A percentile compares a stretch with the other conserved stretches of the same genome.
Evolutionary conservation across 192 early-diverging fungal species (phyloP).

Genomic region (Geosiphon pyriformis): DNA sequence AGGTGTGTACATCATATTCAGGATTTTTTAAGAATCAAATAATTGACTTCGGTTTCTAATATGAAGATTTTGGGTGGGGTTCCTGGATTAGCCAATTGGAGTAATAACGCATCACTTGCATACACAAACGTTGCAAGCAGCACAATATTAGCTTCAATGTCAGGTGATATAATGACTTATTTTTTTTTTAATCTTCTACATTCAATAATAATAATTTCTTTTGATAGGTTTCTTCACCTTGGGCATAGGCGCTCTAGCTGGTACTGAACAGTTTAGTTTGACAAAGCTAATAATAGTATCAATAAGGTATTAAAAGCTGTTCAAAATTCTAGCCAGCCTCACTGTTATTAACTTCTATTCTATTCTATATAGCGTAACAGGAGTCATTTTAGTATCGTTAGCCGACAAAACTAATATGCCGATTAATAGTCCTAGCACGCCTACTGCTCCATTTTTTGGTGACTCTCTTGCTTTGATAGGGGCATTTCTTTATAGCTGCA

Average conservation of each 20-base stretch:
- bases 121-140: slow-evolving; percentile 70
- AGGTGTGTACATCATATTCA: not conserved
- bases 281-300: slow-evolving; percentile 54
- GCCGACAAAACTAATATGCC: slow-evolving; percentile 35
- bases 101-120: slow-evolving; percentile 66
- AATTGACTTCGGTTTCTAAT: not conserved
- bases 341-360: not conserved
- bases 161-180: slow-evolving; percentile 36
- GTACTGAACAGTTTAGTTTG: slow-evolving; percentile 55
- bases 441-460: slow-evolving; percentile 50
- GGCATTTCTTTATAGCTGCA: slow-evolving; percentile 73
- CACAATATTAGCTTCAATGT: slow-evolving; percentile 70
- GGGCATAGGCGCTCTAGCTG: slow-evolving; percentile 50
- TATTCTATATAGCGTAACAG: slow-evolving; percentile 44
- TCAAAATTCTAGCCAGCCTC: too few relatives aligned
- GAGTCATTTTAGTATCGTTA: slow-evolving; percentile 57
- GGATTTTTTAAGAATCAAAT: not conserved
- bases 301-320: slow-evolving; percentile 36
- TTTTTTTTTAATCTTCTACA: not conserved
- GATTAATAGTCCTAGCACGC: slow-evolving; percentile 24
- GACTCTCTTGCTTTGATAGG: slow-evolving; percentile 65
- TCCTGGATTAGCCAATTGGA: slow-evolving; percentile 52
- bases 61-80: too few relatives aligned
- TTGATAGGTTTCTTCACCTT: slow-evolving; percentile 62
- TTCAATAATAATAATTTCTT: slow-evolving; percentile 1